Evolutionary conservation across 768 basidiomycete genomes (phyloP).

Genomic region (Chalciporus chontae): DNA sequence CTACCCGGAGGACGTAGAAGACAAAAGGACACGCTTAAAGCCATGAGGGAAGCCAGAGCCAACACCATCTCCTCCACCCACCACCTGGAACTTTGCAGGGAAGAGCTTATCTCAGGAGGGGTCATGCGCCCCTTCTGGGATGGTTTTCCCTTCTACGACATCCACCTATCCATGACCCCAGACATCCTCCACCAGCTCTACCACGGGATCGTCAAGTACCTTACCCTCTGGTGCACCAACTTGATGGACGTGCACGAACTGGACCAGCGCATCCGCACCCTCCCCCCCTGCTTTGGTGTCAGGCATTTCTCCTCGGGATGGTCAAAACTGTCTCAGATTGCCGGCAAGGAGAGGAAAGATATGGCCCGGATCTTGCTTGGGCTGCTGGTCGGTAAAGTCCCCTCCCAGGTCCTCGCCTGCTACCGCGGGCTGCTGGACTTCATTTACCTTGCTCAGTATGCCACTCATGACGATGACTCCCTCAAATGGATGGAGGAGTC

Average conservation of each 20-base stretch:
- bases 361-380: constrained; percentile 18
- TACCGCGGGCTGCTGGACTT: constrained; percentile 35
- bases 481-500: constrained; percentile 9
- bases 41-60: too few relatives aligned
- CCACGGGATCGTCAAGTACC: too few relatives aligned
- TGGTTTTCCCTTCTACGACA: constrained; percentile 11
- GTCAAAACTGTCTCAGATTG: background rate
- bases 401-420: constrained; percentile 28
- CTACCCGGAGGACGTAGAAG: background rate
- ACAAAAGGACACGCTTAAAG: background rate
- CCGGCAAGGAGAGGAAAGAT: background rate
- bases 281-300: constrained; percentile 4
- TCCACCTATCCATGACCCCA: too few relatives aligned
- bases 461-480: constrained; percentile 28
- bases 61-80: too few relatives aligned
- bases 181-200: too few relatives aligned
- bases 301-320: background rate
- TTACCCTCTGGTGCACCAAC: background rate
- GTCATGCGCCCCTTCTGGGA: constrained; percentile 19
- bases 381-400: constrained; percentile 25
- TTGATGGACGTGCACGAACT: constrained; percentile 4
- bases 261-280: constrained; percentile 2
- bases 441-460: constrained; percentile 36
- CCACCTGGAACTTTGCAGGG: background rate
- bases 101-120: background rate